These are phyloP conservation scores for Colletotrichum euphorbiae DNA, from an alignment of 2,329 filamentous ascomycete genomes.

Conservation along the genomic window DNA sequence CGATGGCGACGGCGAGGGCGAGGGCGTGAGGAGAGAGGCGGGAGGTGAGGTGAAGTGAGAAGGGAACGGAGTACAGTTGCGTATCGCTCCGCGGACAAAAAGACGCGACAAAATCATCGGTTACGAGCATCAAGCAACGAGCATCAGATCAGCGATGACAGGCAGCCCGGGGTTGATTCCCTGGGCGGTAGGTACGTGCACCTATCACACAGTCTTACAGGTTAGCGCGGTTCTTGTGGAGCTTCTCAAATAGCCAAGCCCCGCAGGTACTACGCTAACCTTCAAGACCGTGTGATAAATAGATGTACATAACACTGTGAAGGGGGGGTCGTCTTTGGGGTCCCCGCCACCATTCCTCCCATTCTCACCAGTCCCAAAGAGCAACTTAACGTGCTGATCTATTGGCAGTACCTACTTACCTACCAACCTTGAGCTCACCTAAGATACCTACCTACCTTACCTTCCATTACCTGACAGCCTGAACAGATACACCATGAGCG, in stretches of 20 bases:
- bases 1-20: background rate
- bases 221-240: no score
- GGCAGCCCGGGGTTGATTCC: constrained; percentile 7
- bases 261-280: no score
- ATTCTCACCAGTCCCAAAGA: background rate
- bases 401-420: background rate
- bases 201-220: no score
- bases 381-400: constrained; percentile 13
- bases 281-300: no score
- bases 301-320: no score
- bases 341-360: background rate
- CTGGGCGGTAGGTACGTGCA: constrained; percentile 13
- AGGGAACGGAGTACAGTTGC: constrained; percentile 21
- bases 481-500: background rate
- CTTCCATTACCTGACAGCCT: no score
- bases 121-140: constrained; percentile 35
- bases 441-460: no score
- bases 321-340: background rate
- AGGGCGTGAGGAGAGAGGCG: background rate
- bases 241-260: no score
- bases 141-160: constrained; percentile 22
- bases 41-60: background rate
- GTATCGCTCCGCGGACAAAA: constrained; percentile 9
- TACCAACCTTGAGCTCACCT: no score
- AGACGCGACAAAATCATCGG: constrained; percentile 35